Base-by-base conservation (phyloP, 2,329 filamentous ascomycete species). In the Xylariaceae sp. region DNA sequence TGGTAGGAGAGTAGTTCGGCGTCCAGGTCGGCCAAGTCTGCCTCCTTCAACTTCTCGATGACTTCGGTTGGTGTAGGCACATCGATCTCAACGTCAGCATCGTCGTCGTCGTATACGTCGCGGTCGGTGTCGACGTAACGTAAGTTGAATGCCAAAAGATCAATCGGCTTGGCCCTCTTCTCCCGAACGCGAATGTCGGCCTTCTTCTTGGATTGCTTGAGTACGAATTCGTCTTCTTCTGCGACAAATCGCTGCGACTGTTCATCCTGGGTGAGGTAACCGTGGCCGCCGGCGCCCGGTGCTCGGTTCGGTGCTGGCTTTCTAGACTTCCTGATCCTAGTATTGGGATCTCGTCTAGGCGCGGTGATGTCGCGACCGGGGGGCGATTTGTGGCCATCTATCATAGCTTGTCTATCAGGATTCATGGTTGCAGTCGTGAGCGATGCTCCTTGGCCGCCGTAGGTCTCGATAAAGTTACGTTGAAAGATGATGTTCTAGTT, bases 141-240 rank as follows among this genome's bases (percentile, higher is more conserved):
- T 43, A 98, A 65, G 40, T 85, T 93, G 52, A 96, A 92, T 1
- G 89, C 87, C 29, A 98, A 74, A 70, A 85, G 89, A 63, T 98
- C 92, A 51, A 96, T 90, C 8, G 90, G 84, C 54, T 87, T 89
- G 36, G 90, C 89, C 46, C 93, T 78, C 9, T 84, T 83, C 59
- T 93, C 89, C 48, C 88, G 85, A 29, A 96, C 88, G 25, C 92
- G 82, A 47, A 98, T 93, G 45, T 89, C 85, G 26, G 92, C 90
- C 67, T 95, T 96, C 68, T 93, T 96, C 70, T 96, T 98, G 29
- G 90, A 83, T 63, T 98, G 92, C 60, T 88, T 89, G 52, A 98
- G 67, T 36, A 96, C 92, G 53, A 98, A 98, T 44, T 83, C 80
- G 64, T 98, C 92, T 59, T 98, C 92, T 50, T 94, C 85, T 33